Evolutionary conservation across 768 basidiomycete species (phyloP).

Genomic region (Leccinum pellstonianum): DNA sequence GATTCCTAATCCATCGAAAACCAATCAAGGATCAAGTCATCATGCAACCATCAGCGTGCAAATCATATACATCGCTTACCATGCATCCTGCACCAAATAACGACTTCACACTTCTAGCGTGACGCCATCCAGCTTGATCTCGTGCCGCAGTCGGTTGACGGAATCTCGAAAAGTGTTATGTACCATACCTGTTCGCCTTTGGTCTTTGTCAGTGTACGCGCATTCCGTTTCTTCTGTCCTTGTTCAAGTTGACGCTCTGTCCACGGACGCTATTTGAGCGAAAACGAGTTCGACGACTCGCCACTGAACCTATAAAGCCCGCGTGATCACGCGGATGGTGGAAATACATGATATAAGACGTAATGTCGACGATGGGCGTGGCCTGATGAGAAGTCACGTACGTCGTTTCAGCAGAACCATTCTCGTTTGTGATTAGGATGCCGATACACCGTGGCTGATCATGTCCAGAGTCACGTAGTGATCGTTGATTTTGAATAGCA

Average conservation of each 20-base stretch:
- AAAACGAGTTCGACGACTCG: background rate
- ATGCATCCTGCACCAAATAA: background rate
- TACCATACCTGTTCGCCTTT: background rate
- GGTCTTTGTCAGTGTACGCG: conserved; percentile 2
- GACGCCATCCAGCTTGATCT: background rate
- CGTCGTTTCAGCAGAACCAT: background rate
- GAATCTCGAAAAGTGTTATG: background rate
- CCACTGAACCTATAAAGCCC: conserved; percentile 14
- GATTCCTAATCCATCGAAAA: background rate
- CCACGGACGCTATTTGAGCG: background rate
- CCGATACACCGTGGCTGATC: conserved; percentile 19
- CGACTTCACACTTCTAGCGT: background rate
- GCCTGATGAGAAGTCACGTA: conserved; percentile 18
- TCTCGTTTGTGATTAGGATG: background rate
- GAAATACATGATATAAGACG: conserved; percentile 38
- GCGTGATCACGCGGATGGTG: conserved; percentile 33
- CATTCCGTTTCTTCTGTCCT: conserved; percentile 2
- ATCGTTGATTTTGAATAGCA: conserved; percentile 31
- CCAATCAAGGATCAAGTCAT: background rate
- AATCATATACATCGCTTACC: background rate
- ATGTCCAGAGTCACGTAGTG: conserved; percentile 37
- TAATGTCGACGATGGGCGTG: conserved; percentile 40
- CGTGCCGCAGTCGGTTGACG: background rate
- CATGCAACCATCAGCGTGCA: too few species aligned
- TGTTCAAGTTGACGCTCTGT: background rate